Base-by-base conservation (phyloP, 1,284 basidiomycete genomes). In the Pseudozyma sp. region DNA sequence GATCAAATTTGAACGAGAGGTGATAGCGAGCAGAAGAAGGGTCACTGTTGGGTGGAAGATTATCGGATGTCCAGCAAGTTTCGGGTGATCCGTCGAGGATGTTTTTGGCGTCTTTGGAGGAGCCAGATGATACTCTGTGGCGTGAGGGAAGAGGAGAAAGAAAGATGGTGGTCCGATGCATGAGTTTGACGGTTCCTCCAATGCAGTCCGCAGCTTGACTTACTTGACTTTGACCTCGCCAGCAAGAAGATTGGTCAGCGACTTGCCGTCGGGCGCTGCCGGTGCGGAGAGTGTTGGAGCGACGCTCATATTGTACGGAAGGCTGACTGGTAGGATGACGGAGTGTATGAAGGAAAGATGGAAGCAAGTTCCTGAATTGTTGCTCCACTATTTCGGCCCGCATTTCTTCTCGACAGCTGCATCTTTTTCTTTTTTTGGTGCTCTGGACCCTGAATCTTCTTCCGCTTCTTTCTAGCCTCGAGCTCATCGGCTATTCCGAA, bases 51-150 rank as follows among this genome's bases (percentile, higher is more conserved):
- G 73, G 69, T 9, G 69, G 18, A 12, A 68, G 57, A n/a, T 69
- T 65, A 40, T 71, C 76, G 7, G 68, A 70, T 19, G 67, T 71
- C 76, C 76, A 77, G 48, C 71, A 75, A 14, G 76, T 71, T 59
- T 77, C 76, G 19, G 54, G 9, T 5, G 59, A 63, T 5, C 59
- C 76, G 50, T 68, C 63, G 38, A 77, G 71, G 34, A 77, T 56
- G 48, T 50, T 64, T 43, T 69, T 74, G n/a, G 47, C 71, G 25
- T 68, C 64, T 43, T 75, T 77, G 2, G 67, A 67, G 12, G 67
- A 21, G 10, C 76, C 76, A 13, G 71, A 75, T 13, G 71, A 75
- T 8, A 67, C 71, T 49, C 67, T 72, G 50, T n/a, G 13, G 44
- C 18, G 0, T 42, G 9, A 3, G 10, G 38, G 16, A 6, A 36